Conservation (phyloP, 176 grass and related monocot genomes). For the Oryza punctata region DNA sequence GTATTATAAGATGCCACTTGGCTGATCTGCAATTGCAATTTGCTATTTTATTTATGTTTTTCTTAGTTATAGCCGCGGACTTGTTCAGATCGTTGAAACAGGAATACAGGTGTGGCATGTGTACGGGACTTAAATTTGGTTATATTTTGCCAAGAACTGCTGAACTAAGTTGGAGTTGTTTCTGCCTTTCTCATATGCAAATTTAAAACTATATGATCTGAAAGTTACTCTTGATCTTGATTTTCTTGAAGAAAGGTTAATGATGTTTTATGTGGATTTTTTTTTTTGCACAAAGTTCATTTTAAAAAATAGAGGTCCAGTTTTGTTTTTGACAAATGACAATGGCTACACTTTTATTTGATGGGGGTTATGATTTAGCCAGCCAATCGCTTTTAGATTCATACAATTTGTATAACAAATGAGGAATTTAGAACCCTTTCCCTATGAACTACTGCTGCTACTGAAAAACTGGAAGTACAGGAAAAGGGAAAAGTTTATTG, state of each 20-base stretch:
- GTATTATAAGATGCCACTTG: constrained; percentile 25
- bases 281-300: neutral
- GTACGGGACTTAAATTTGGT: neutral
- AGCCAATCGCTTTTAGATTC: neutral
- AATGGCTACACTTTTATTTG: neutral
- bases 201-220: neutral
- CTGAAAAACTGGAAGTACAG: neutral
- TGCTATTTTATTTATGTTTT: neutral
- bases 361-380: neutral
- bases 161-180: neutral
- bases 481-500: neutral
- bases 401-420: neutral
- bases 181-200: neutral
- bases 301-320: neutral
- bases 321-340: neutral
- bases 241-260: neutral
- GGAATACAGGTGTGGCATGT: neutral
- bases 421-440: neutral
- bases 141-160: neutral
- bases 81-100: neutral
- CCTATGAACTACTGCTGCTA: neutral
- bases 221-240: neutral
- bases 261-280: neutral
- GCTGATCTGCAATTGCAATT: neutral
- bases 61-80: neutral